phyloP scores from a whole-genome alignment of 2,329 filamentous ascomycete species.

The Hymenoscyphus fraxineus region DNA sequence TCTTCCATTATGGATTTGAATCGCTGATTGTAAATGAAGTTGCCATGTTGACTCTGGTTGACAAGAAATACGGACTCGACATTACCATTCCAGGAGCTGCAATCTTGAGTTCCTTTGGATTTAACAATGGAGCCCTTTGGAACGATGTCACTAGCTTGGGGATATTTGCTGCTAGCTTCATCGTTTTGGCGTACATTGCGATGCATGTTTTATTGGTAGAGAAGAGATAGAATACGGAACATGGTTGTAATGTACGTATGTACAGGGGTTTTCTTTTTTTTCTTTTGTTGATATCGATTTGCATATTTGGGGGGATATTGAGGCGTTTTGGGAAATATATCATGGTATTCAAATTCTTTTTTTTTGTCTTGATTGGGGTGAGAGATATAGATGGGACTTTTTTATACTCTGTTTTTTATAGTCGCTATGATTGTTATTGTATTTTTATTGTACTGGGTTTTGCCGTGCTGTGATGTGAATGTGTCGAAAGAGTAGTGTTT shows the following conservation, averaged over 20 bases:
- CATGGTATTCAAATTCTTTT: not conserved
- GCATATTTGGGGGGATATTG: constrained; percentile 5
- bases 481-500: too few relatives aligned
- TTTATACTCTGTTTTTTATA: not conserved
- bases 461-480: not conserved
- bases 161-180: constrained; percentile 77
- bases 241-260: not conserved
- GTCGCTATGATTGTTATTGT: not conserved
- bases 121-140: constrained; percentile 85
- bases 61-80: constrained; percentile 93
- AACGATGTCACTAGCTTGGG: constrained; percentile 76
- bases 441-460: not conserved
- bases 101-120: constrained; percentile 92
- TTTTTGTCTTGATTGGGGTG: not conserved
- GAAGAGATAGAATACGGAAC: constrained; percentile 55
- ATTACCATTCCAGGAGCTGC: constrained; percentile 94
- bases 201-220: constrained; percentile 95
- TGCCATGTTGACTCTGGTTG: constrained; percentile 79
- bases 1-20: constrained; percentile 98
- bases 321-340: constrained; percentile 4
- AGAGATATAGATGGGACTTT: not conserved
- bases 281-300: constrained; percentile 12
- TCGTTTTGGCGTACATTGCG: constrained; percentile 81
- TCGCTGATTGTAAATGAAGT: constrained; percentile 97
- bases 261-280: not conserved